phyloP scores from a whole-genome alignment of 257 asterid species.

The Leonotis leonurus region DNA sequence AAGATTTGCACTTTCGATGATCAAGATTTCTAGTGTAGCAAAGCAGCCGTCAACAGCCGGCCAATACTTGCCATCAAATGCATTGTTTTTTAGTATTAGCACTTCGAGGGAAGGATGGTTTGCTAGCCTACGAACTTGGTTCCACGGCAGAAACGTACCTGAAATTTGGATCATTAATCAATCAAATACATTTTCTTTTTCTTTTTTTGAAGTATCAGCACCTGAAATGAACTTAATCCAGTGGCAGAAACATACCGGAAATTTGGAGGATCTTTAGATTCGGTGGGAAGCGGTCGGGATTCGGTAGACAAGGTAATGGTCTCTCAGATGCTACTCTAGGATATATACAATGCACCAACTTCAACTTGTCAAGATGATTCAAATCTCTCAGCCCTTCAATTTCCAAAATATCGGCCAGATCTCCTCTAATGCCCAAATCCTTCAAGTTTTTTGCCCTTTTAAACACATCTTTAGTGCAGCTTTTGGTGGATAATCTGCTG shows the following conservation, averaged over 20 bases:
- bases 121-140: conserved; percentile 11
- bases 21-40: not conserved
- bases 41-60: not conserved
- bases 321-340: not conserved
- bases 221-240: too few relatives aligned
- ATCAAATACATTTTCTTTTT: too few relatives aligned
- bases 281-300: not conserved
- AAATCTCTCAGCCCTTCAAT: not conserved
- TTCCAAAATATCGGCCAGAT: not conserved
- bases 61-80: conserved; percentile 23
- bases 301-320: conserved; percentile 6
- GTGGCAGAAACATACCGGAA: conserved; percentile 3
- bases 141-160: too few relatives aligned
- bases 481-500: conserved; percentile 3
- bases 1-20: not conserved
- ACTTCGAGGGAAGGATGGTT: conserved; percentile 13
- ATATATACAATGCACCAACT: conserved; percentile 5
- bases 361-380: conserved; percentile 4
- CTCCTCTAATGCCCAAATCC: conserved; percentile 11
- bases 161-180: too few relatives aligned
- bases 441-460: not conserved
- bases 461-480: conserved; percentile 1
- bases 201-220: too few relatives aligned
- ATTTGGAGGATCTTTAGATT: conserved; percentile 1
- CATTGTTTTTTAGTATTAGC: conserved; percentile 16